These are phyloP conservation scores for Ceratorhiza oryzae-sativae DNA, from an alignment of 1,284 basidiomycete genomes.

Conservation along the genomic window DNA sequence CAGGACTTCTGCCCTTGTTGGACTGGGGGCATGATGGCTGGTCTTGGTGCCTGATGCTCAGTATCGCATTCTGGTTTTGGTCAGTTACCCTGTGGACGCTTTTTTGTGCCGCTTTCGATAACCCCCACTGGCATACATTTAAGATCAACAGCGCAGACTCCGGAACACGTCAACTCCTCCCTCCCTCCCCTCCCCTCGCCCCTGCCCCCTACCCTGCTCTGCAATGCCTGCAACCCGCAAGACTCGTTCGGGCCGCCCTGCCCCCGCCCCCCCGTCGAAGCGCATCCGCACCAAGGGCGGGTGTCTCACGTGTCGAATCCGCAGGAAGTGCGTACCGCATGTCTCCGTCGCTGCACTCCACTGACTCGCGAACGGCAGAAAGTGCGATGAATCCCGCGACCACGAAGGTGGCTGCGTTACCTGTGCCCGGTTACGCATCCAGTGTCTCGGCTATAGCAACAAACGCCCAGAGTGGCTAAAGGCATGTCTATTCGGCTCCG, in stretches of 20 bases:
- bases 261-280: constrained; percentile 7
- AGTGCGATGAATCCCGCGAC: constrained; percentile 42
- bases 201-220: constrained; percentile 10
- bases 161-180: neutral
- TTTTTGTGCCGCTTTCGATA: neutral
- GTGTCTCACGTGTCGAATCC: constrained; percentile 44
- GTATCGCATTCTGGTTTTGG: constrained; percentile 11
- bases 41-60: neutral
- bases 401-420: constrained; percentile 65
- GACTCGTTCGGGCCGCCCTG: constrained; percentile 16
- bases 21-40: neutral
- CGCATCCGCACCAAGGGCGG: constrained; percentile 41
- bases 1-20: neutral
- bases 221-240: constrained; percentile 3
- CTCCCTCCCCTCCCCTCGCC: constrained; percentile 11
- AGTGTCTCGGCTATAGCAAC: constrained; percentile 82
- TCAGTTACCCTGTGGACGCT: neutral
- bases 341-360: neutral
- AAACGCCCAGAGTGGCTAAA: constrained; percentile 59
- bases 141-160: neutral
- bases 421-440: constrained; percentile 77
- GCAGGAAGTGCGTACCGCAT: constrained; percentile 38
- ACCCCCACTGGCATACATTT: neutral
- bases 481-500: constrained; percentile 19
- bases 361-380: neutral